Conservation (phyloP, 345 rosid species). For the Reutealis trisperma region DNA sequence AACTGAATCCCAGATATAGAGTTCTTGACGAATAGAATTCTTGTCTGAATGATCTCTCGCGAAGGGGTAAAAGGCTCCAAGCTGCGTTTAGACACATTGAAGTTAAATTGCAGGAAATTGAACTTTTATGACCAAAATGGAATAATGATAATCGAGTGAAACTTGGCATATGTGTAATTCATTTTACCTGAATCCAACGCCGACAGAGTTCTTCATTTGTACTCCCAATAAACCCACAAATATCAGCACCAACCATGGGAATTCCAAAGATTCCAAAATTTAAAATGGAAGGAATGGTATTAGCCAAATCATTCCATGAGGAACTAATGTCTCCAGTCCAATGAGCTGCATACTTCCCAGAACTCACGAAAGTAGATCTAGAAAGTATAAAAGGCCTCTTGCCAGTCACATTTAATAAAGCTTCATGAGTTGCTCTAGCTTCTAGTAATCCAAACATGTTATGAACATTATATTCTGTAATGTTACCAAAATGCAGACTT, state of each 20-base stretch:
- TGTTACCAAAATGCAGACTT: slow-evolving; percentile 48
- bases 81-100: slow-evolving; percentile 27
- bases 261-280: slow-evolving; percentile 72
- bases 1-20: slow-evolving; percentile 74
- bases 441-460: slow-evolving; percentile 66
- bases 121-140: too few species aligned
- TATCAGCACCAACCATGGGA: slow-evolving; percentile 83
- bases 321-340: slow-evolving; percentile 83
- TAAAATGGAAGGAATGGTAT: slow-evolving; percentile 54
- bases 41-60: slow-evolving; percentile 62
- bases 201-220: slow-evolving; percentile 70
- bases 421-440: slow-evolving; percentile 57
- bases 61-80: slow-evolving; percentile 79
- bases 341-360: slow-evolving; percentile 72
- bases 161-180: not conserved
- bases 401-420: slow-evolving; percentile 40
- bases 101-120: too few species aligned
- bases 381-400: slow-evolving; percentile 69
- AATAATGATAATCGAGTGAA: too few species aligned
- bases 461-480: slow-evolving; percentile 64
- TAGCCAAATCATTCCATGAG: slow-evolving; percentile 59
- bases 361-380: slow-evolving; percentile 69
- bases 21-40: slow-evolving; percentile 49
- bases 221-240: slow-evolving; percentile 56
- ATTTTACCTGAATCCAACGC: slow-evolving; percentile 68